Conservation (phyloP, 805 yeast genomes). For the Lipomyces mesembrius region DNA sequence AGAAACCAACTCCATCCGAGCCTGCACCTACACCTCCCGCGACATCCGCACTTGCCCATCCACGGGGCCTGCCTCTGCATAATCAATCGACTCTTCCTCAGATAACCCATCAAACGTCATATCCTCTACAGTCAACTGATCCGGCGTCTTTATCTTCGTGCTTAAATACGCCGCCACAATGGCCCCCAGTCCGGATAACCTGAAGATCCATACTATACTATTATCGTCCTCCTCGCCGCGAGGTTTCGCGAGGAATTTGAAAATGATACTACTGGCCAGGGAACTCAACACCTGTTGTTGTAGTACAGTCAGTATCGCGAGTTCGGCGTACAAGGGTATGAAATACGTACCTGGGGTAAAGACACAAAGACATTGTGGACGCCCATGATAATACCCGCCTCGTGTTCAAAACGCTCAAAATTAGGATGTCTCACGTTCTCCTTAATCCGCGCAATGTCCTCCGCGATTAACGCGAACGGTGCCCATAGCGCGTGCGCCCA, state of each 20-base stretch:
- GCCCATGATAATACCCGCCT: slow-evolving; percentile 61
- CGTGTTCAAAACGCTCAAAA: slow-evolving; percentile 50
- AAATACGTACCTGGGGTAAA: slow-evolving; percentile 54
- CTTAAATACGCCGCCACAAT: slow-evolving; percentile 54
- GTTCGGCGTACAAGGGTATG: neutral
- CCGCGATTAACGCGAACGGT: slow-evolving; percentile 65
- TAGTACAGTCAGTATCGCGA: neutral
- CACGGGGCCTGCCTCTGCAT: neutral
- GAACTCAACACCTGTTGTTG: slow-evolving; percentile 48
- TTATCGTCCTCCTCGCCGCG: slow-evolving; percentile 45
- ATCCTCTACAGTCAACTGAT: slow-evolving; percentile 39
- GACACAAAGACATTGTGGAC: slow-evolving; percentile 64
- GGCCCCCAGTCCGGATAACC: slow-evolving; percentile 59
- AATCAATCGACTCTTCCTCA: slow-evolving; percentile 11
- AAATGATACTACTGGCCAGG: slow-evolving; percentile 53
- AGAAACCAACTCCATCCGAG: too few relatives aligned
- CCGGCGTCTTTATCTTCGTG: slow-evolving; percentile 51
- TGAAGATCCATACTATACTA: slow-evolving; percentile 61
- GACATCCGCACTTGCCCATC: neutral
- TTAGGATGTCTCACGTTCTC: slow-evolving; percentile 46
- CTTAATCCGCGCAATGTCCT: slow-evolving; percentile 58
- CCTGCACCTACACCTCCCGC: neutral
- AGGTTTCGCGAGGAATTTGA: slow-evolving; percentile 47
- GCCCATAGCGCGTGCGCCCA: slow-evolving; percentile 74
- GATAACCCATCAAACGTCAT: slow-evolving; percentile 21